These are phyloP conservation scores for Iris pallida DNA, from an alignment of 116 monocot species.

Conservation along the genomic window DNA sequence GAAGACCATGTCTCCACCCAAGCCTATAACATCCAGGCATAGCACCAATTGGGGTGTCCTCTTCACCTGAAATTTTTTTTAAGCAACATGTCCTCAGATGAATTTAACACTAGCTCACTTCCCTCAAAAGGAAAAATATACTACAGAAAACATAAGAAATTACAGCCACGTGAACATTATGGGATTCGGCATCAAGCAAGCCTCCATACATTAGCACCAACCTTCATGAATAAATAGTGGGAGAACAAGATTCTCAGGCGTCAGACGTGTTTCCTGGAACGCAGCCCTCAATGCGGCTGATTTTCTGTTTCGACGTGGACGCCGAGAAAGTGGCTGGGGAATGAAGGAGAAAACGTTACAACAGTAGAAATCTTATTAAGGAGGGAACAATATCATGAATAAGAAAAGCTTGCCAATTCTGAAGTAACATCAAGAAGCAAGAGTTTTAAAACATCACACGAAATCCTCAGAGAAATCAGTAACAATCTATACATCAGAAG, in stretches of 20 bases:
- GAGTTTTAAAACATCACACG: background rate
- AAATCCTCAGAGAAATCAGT: background rate
- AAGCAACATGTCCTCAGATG: background rate
- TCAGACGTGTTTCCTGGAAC: conserved; percentile 77
- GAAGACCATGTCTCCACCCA: conserved; percentile 91
- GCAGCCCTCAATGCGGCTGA: conserved; percentile 65
- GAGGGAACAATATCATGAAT: background rate
- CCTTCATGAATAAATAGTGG: conserved; percentile 97
- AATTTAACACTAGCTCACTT: background rate
- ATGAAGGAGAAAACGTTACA: background rate
- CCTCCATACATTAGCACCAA: conserved; percentile 12
- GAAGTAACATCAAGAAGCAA: background rate
- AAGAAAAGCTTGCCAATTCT: background rate
- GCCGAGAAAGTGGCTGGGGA: conserved; percentile 45
- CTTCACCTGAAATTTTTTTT: conserved; percentile 50
- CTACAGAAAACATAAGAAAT: background rate
- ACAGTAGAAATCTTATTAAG: background rate
- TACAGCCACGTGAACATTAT: background rate
- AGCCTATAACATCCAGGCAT: conserved; percentile 93
- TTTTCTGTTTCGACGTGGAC: conserved; percentile 85
- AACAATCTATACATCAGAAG: background rate
- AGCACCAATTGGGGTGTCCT: conserved; percentile 84
- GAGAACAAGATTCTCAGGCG: conserved; percentile 77
- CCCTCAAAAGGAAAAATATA: background rate
- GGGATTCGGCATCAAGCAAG: background rate